Conservation (phyloP, 257 asterid genomes). For the Hygrophila difformis region DNA sequence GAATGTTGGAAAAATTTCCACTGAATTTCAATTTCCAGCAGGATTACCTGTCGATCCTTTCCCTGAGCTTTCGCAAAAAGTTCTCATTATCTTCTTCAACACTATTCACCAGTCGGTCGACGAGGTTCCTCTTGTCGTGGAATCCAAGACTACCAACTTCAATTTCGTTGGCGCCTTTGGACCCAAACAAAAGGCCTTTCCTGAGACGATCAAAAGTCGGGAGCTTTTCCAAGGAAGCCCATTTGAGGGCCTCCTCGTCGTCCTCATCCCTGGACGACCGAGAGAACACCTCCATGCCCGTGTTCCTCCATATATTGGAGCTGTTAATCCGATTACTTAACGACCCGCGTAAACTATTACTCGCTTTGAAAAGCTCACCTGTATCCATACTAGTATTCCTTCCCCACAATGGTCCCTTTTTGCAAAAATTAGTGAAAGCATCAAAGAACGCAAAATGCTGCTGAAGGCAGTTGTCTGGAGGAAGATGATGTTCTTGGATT, state of each 20-base stretch:
- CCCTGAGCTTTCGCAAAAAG: constrained; percentile 44
- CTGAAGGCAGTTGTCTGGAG: too few relatives aligned
- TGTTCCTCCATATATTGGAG: constrained; percentile 40
- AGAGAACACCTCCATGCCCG: constrained; percentile 33
- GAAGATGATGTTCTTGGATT: too few relatives aligned
- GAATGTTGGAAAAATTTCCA: too few relatives aligned
- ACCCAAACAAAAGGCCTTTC: constrained; percentile 50
- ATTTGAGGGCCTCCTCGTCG: constrained; percentile 66
- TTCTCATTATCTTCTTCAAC: constrained; percentile 65
- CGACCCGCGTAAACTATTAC: constrained; percentile 38
- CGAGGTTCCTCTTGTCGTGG: constrained; percentile 38
- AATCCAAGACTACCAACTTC: constrained; percentile 39
- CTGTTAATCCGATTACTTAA: constrained; percentile 21
- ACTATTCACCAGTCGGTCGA: constrained; percentile 42
- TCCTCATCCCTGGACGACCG: constrained; percentile 51
- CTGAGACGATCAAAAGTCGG: constrained; percentile 63
- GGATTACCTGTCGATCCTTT: constrained; percentile 55
- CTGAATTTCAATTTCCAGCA: too few relatives aligned
- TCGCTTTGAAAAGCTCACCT: constrained; percentile 11
- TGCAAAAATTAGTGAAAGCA: too few relatives aligned
- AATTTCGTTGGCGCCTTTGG: constrained; percentile 35
- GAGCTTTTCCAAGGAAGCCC: constrained; percentile 71
- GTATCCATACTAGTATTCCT: too few relatives aligned
- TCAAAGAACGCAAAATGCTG: too few relatives aligned
- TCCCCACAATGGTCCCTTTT: too few relatives aligned